These are phyloP conservation scores for Phanerochaete sordida DNA, from an alignment of 768 basidiomycete genomes.

Conservation along the genomic window DNA sequence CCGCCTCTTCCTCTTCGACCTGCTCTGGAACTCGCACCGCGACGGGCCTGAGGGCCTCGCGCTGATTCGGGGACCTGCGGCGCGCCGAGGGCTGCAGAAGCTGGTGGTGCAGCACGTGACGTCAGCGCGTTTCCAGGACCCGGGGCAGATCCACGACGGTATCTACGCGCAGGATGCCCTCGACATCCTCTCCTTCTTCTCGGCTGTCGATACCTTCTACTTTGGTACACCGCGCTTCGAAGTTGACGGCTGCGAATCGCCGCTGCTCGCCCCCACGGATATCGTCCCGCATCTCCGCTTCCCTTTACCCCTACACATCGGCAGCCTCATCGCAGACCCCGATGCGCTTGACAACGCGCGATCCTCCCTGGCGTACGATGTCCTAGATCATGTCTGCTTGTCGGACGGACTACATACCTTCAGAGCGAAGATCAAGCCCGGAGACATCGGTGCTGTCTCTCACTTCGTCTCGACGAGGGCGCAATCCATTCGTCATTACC, in stretches of 20 bases:
- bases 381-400: background rate
- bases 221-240: conserved; percentile 2
- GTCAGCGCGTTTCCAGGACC: background rate
- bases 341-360: background rate
- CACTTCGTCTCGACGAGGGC: background rate
- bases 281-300: background rate
- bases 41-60: background rate
- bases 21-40: background rate
- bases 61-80: background rate
- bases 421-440: background rate
- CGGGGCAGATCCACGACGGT: conserved; percentile 1
- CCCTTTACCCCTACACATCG: background rate
- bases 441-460: background rate
- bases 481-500: background rate
- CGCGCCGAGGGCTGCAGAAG: background rate
- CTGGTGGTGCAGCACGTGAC: background rate
- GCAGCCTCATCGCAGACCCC: background rate
- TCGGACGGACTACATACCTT: background rate
- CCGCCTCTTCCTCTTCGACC: background rate
- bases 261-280: background rate
- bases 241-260: background rate
- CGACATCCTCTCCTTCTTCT: background rate
- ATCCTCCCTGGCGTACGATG: background rate
- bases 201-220: background rate
- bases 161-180: conserved; percentile 2